These are phyloP conservation scores for Camelina hispida DNA, from an alignment of 345 rosid genomes.

Conservation along the genomic window DNA sequence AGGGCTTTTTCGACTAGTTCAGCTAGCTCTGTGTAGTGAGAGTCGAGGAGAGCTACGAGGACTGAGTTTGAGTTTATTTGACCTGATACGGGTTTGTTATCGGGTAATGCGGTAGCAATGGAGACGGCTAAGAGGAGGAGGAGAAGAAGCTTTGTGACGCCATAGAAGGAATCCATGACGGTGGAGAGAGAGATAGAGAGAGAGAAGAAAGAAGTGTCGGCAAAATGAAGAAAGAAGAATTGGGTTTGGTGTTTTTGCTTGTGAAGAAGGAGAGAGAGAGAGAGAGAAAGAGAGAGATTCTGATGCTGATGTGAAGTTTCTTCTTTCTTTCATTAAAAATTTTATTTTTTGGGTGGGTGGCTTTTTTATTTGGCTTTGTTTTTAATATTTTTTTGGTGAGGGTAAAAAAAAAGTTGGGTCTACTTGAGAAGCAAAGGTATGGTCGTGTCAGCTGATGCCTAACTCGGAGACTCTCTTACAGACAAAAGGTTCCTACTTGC, in stretches of 20 bases:
- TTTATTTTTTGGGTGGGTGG: slow-evolving; percentile 25
- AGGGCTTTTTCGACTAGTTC: slow-evolving; percentile 95
- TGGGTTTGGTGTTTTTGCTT: slow-evolving; percentile 22
- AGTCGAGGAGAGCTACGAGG: slow-evolving; percentile 93
- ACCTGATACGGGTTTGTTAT: slow-evolving; percentile 49
- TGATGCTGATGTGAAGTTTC: slow-evolving; percentile 41
- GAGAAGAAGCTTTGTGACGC: slow-evolving; percentile 39
- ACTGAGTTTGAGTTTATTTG: slow-evolving; percentile 92
- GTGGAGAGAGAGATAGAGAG: slow-evolving; percentile 12
- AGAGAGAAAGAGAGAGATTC: slow-evolving; percentile 36
- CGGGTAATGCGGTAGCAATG: slow-evolving; percentile 57
- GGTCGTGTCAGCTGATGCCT: slow-evolving; percentile 36
- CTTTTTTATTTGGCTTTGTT: background rate
- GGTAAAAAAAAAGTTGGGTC: slow-evolving; percentile 24
- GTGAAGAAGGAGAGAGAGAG: slow-evolving; percentile 33
- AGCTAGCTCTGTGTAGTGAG: slow-evolving; percentile 92
- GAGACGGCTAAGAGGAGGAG: slow-evolving; percentile 37
- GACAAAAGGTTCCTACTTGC: background rate
- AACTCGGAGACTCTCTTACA: slow-evolving; percentile 15
- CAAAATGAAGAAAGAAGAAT: slow-evolving; percentile 38
- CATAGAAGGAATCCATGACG: slow-evolving; percentile 65
- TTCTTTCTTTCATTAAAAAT: slow-evolving; percentile 35
- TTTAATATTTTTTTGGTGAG: background rate
- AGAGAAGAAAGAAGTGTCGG: slow-evolving; percentile 40
- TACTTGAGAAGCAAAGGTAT: slow-evolving; percentile 20